Percentiles rank a stretch among this genome's conserved stretches.
Evolutionary conservation across 163 green algal genomes (phyloP).

Genomic region (Scenedesmus sp.): DNA sequence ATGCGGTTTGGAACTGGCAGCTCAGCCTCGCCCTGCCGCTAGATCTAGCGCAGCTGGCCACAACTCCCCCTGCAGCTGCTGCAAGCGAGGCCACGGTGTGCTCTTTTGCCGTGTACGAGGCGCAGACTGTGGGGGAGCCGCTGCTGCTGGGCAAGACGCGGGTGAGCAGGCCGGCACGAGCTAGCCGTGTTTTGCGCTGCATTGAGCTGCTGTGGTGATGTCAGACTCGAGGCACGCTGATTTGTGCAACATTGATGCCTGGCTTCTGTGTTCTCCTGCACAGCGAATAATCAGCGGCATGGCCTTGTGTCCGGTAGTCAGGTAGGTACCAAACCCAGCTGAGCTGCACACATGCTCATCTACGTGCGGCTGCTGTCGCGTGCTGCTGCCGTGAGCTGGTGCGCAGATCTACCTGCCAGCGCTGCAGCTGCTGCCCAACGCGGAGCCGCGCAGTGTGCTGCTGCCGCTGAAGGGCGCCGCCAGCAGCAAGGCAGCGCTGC

Average conservation of each 20-base stretch:
- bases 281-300: not conserved
- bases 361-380: not conserved
- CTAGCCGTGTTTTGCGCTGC: not conserved
- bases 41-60: slow-evolving; percentile 21
- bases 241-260: not conserved
- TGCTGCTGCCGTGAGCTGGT: slow-evolving; percentile 11
- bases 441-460: slow-evolving; percentile 11
- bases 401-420: slow-evolving; percentile 35
- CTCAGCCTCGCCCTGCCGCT: slow-evolving; percentile 52
- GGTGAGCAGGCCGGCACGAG: not conserved
- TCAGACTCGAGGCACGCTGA: not conserved
- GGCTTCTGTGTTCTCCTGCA: not conserved
- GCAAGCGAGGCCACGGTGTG: not conserved
- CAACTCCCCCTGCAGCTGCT: slow-evolving; percentile 5
- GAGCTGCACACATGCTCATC: not conserved
- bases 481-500: slow-evolving; percentile 18
- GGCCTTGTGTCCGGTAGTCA: too few species aligned
- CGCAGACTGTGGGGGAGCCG: slow-evolving; percentile 58
- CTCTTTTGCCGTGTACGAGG: slow-evolving; percentile 58
- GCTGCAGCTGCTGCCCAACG: slow-evolving; percentile 54
- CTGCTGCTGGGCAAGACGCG: slow-evolving; percentile 45
- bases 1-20: slow-evolving; percentile 64
- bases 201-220: not conserved
- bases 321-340: not conserved
- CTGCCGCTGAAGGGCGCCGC: slow-evolving; percentile 46